A percentile compares a stretch with the other conserved stretches of the same genome.
These are phyloP conservation scores for Fusarium humuli DNA, from an alignment of 2,329 filamentous ascomycete species.

Conservation along the genomic window DNA sequence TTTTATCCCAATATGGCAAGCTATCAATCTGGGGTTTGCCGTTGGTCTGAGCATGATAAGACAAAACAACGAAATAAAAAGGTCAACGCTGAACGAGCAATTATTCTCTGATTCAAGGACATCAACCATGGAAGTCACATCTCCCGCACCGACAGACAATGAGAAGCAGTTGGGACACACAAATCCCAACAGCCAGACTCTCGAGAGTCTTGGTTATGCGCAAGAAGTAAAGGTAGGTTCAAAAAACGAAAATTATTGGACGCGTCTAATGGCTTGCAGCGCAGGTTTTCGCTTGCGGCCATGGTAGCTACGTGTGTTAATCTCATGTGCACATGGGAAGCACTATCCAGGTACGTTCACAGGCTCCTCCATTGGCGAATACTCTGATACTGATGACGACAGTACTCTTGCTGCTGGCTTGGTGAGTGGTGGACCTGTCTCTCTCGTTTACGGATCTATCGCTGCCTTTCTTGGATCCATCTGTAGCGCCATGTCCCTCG, in stretches of 20 bases:
- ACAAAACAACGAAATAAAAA: background rate
- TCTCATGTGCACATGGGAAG: constrained; percentile 40
- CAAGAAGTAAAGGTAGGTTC: background rate
- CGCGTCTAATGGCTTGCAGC: background rate
- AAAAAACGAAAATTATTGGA: background rate
- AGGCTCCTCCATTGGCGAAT: too few relatives aligned
- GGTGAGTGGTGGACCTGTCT: constrained; percentile 27
- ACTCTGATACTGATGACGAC: background rate
- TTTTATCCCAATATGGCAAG: constrained; percentile 9
- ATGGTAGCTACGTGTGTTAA: constrained; percentile 27
- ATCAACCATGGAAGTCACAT: background rate
- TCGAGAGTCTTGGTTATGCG: constrained; percentile 3
- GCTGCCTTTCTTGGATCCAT: constrained; percentile 23
- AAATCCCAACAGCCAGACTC: background rate
- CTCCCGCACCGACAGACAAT: background rate
- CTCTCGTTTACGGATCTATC: constrained; percentile 31
- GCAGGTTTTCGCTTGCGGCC: constrained; percentile 28
- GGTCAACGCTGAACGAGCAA: background rate
- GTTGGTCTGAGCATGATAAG: background rate
- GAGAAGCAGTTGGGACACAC: background rate
- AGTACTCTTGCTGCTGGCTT: constrained; percentile 35
- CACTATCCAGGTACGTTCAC: constrained; percentile 25
- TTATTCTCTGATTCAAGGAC: background rate
- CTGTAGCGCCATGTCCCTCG: constrained; percentile 37
- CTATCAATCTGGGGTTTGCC: background rate